Conservation (phyloP, 2,329 filamentous ascomycete species). For the Alternaria arbusti region DNA sequence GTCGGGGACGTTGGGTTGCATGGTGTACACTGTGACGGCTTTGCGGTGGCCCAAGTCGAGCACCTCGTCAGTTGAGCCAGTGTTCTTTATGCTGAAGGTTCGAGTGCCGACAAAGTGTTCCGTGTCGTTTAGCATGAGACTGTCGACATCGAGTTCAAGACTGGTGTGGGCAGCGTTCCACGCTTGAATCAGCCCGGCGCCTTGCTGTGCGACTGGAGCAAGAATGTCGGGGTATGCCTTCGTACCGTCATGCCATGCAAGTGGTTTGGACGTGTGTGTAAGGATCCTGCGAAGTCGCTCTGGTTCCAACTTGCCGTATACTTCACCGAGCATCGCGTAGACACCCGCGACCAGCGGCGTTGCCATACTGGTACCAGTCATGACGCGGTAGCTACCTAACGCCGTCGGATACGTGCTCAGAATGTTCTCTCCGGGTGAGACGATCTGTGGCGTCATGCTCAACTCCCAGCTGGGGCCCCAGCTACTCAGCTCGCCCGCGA, state of each 20-base stretch:
- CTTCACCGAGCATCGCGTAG: slow-evolving; percentile 24
- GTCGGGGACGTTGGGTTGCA: slow-evolving; percentile 3
- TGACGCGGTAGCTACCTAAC: slow-evolving; percentile 56
- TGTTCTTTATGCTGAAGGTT: slow-evolving; percentile 29
- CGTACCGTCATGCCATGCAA: slow-evolving; percentile 21
- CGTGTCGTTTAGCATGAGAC: slow-evolving; percentile 28
- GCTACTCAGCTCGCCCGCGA: slow-evolving; percentile 40
- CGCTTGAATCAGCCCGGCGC: slow-evolving; percentile 26
- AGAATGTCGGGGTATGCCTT: slow-evolving; percentile 7
- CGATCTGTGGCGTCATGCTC: slow-evolving; percentile 63
- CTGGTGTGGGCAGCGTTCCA: slow-evolving; percentile 23
- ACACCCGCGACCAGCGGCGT: slow-evolving; percentile 23
- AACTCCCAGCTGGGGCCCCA: slow-evolving; percentile 69
- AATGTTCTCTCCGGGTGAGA: slow-evolving; percentile 64
- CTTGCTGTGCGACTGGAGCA: slow-evolving; percentile 32
- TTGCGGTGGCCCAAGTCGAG: slow-evolving; percentile 13
- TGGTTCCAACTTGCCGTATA: slow-evolving; percentile 22
- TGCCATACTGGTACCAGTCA: slow-evolving; percentile 65
- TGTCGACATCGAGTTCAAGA: slow-evolving; percentile 17
- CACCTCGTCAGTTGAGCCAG: neutral
- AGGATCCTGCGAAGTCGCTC: slow-evolving; percentile 18
- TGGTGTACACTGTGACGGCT: slow-evolving; percentile 25
- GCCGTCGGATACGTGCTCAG: slow-evolving; percentile 62
- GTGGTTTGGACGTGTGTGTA: slow-evolving; percentile 22
- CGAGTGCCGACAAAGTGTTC: slow-evolving; percentile 29